Conservation (phyloP, 768 basidiomycete species). For the Dentipellis sp. region DNA sequence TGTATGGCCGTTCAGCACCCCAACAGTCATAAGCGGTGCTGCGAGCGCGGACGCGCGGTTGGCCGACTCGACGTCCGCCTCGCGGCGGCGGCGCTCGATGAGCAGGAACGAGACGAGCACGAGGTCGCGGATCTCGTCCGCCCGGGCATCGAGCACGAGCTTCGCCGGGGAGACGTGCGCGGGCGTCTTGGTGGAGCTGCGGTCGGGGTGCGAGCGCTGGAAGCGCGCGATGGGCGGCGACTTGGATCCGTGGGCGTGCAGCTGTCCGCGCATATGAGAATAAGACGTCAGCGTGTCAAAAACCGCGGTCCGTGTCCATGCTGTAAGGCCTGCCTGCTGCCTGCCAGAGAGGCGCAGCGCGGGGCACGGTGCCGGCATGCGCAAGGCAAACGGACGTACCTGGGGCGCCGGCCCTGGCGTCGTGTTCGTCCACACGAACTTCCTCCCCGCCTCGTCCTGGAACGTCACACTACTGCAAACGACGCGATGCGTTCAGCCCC, state of each 20-base stretch:
- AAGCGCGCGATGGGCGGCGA: slow-evolving; percentile 13
- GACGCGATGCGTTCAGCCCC: neutral
- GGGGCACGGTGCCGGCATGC: no score
- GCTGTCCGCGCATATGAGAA: neutral
- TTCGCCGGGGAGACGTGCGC: slow-evolving; percentile 7
- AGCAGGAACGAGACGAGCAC: slow-evolving; percentile 12
- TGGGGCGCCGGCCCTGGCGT: slow-evolving; percentile 7
- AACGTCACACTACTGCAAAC: slow-evolving; percentile 8
- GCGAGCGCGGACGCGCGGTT: neutral
- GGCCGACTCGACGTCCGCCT: slow-evolving; percentile 3
- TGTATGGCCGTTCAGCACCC: no score
- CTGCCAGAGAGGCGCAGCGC: no score
- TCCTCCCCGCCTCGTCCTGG: slow-evolving; percentile 5
- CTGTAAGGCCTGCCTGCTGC: no score
- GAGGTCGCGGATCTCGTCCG: slow-evolving; percentile 8
- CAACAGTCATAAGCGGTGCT: neutral
- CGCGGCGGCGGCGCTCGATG: slow-evolving; percentile 13
- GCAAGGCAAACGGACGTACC: neutral
- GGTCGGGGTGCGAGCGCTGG: slow-evolving; percentile 6
- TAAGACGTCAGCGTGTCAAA: neutral
- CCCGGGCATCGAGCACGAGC: slow-evolving; percentile 9
- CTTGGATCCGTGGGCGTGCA: slow-evolving; percentile 10
- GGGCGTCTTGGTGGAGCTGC: neutral
- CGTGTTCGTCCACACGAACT: slow-evolving; percentile 11
- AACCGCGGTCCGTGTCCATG: no score